Base-by-base conservation (phyloP, 371 early-diverging fungal species). In the Mucor racemosus region DNA sequence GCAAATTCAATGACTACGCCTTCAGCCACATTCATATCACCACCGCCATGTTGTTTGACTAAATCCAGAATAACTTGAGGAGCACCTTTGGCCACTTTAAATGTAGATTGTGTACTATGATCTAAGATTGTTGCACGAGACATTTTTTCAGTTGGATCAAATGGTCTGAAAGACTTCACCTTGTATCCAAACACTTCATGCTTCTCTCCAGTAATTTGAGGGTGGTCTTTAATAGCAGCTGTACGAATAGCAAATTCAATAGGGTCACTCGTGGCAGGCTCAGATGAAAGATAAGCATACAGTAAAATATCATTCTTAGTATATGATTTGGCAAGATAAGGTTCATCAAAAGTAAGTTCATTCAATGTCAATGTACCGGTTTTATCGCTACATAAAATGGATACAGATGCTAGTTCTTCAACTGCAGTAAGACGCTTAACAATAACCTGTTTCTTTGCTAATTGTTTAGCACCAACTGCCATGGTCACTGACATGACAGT, bases 401-500 rank as follows among this genome's bases (percentile, higher is more conserved):
- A 93, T 17, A 95, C 95, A 0, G 97, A 96, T 7, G 97, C 97
- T 69, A 98, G 84, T 72, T 95, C 96, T 79, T 99, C 99, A 19
- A 97, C 95, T 44, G 95, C 95, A 8, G 96, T 92, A 35, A 98
- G 84, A 60, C 96, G 91, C 84, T 96, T 96, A 57, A 98, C 94
- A 74, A 99, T 95, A 53, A 97, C 98, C 80, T 96, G 82, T 76
- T 95, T 94, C 60, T 88, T 87, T 21, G 98, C 95, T 48, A 99
- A 84, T 76, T 97, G 91, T 70, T 91, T 90, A 33, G 98, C 95
- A 68, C 97, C 97, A 48, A 97, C 90, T 10, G 97, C 97, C 94
- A 97, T 95, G 55, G 97, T 97, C 11, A 96, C 96, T 2, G 97
- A 95, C 86, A 98, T 87, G 66, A 97, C 96, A n/a, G 98, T 95